Conservation (phyloP, 2,329 filamentous ascomycete species). For the Tolypocladium tundrense region DNA sequence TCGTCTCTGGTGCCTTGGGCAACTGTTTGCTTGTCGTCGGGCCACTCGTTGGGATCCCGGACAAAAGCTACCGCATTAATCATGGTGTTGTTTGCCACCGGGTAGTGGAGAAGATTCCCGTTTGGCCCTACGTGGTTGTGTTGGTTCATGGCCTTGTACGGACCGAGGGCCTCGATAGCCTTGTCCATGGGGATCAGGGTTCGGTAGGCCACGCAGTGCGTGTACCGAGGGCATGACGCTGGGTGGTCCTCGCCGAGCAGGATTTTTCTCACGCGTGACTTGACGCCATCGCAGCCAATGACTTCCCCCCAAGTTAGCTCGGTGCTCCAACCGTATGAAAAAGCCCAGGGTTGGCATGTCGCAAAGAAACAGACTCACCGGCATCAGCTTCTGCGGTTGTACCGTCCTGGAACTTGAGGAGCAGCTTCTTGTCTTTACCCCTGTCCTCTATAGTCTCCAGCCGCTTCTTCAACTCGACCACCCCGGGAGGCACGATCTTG, state of each 20-base stretch:
- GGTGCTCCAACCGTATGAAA: background rate
- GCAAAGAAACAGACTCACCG: background rate
- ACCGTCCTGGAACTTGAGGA: slow-evolving; percentile 28
- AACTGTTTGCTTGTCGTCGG: background rate
- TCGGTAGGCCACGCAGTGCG: slow-evolving; percentile 49
- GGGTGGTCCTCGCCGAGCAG: slow-evolving; percentile 32
- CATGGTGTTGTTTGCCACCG: background rate
- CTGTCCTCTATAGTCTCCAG: slow-evolving; percentile 17
- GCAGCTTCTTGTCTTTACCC: slow-evolving; percentile 10
- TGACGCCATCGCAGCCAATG: slow-evolving; percentile 56
- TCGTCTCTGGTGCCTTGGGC: background rate
- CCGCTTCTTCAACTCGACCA: slow-evolving; percentile 22
- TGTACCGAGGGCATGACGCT: slow-evolving; percentile 31
- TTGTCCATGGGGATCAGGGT: slow-evolving; percentile 35
- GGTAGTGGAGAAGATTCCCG: background rate
- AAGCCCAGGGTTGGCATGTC: background rate
- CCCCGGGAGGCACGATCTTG: slow-evolving; percentile 22
- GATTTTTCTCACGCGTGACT: slow-evolving; percentile 39
- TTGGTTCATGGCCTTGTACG: slow-evolving; percentile 17
- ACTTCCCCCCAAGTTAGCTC: slow-evolving; percentile 13
- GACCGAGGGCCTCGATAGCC: slow-evolving; percentile 37
- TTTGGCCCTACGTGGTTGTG: background rate
- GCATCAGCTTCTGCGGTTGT: slow-evolving; percentile 20
- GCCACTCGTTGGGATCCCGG: background rate
- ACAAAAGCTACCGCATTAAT: background rate